Conservation (phyloP, 2,329 filamentous ascomycete genomes). For the Neurospora sp. region DNA sequence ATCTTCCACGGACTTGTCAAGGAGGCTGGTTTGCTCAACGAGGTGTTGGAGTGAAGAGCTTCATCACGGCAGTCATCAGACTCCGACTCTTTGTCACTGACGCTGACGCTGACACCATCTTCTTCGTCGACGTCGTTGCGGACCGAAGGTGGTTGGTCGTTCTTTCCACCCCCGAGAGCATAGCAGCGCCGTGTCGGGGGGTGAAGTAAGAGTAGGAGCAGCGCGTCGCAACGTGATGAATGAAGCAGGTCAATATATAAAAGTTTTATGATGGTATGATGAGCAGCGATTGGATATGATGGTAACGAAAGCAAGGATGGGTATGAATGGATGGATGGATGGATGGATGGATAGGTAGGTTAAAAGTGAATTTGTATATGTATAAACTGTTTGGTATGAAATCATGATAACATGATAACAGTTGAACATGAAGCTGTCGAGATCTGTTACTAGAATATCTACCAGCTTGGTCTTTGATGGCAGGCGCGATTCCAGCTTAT, state of each 20-base stretch:
- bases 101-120: neutral
- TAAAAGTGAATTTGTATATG: neutral
- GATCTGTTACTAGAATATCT: neutral
- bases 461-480: neutral
- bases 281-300: neutral
- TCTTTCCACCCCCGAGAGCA: neutral
- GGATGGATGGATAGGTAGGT: neutral
- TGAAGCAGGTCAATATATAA: neutral
- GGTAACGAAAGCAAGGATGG: neutral
- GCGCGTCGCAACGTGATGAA: neutral
- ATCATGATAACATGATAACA: neutral
- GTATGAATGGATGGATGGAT: neutral
- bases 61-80: neutral
- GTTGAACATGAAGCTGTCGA: neutral
- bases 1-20: constrained; percentile 84
- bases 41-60: constrained; percentile 1
- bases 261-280: neutral
- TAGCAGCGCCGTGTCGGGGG: neutral
- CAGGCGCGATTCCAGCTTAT: neutral
- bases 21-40: constrained; percentile 64
- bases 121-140: neutral
- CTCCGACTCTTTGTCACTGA: neutral
- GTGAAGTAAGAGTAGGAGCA: neutral
- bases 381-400: neutral
- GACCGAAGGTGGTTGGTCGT: neutral